Base-by-base conservation (phyloP, 768 basidiomycete genomes). In the Hortiboletus campestris region DNA sequence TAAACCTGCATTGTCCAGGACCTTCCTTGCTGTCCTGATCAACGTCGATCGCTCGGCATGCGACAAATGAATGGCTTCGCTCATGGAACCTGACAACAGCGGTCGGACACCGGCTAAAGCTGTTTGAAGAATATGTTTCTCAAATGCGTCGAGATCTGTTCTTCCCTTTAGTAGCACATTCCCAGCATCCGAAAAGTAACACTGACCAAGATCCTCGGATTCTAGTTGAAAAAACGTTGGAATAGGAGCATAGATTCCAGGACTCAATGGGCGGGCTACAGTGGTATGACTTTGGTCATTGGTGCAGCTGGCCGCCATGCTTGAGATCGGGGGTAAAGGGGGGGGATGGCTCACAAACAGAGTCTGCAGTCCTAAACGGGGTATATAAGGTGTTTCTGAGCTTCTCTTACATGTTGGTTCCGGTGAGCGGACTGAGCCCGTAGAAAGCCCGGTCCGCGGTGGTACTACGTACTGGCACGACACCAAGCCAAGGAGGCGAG, bases 231-330 rank as follows among this genome's bases (percentile, higher is more conserved):
- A 94, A 77, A 96, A 95, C 16, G 92, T 84, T 32, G 87, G 91
- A 63, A 96, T 83, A 32, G 94, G 94, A 11, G 89, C 88, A 72
- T 81, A 94, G 53, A 96, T 82, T 42, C 94, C 92, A 22, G 90
- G 71, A 51, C 76, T 81, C 60, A 96, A 75, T 17, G 81, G 79
- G 51, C 89, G 85, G 53, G 74, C 67, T 42, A 73, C 59, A 25
- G 25, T 25, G 25, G 51, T 39, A 46, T 56, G 62, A 17, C 28
- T 17, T 11, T 55, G 36, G 12, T 56, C 55, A 22, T 66, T 66
- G 51, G 61, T 53, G 25, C 67, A 67, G 59, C 71, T 76, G 10
- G 51, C 34, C 56, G 75, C 67, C 80, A 85, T 83, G 58, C 39
- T 54, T 55, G 50, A 49, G 29, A 55, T 17, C 7, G 22, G 29